phyloP scores from a whole-genome alignment of 2,329 filamentous ascomycete species.

The Cytospora paraplurivora region DNA sequence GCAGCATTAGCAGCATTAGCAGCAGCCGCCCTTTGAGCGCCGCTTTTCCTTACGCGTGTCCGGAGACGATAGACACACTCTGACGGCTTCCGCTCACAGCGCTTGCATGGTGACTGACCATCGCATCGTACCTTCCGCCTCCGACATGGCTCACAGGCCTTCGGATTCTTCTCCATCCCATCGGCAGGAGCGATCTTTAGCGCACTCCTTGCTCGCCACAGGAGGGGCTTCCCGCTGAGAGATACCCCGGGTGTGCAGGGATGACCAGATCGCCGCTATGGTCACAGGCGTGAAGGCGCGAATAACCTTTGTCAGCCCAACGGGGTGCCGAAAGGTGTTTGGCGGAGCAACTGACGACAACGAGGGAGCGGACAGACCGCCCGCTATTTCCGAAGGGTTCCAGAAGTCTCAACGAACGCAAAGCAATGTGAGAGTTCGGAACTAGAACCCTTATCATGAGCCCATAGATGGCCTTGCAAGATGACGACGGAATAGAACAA shows the following conservation, averaged over 20 bases:
- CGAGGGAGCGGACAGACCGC: no score
- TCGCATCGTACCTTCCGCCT: slow-evolving; percentile 29
- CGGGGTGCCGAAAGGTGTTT: no score
- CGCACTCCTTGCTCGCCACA: not conserved
- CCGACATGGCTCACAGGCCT: slow-evolving; percentile 29
- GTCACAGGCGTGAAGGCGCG: no score
- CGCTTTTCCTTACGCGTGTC: slow-evolving; percentile 27
- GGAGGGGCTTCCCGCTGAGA: not conserved
- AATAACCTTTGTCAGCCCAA: no score
- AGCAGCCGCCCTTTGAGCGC: slow-evolving; percentile 13
- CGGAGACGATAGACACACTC: slow-evolving; percentile 30
- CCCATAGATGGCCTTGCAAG: no score
- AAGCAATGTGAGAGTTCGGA: no score
- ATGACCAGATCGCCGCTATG: not conserved
- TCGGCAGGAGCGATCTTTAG: not conserved
- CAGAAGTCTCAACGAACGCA: no score
- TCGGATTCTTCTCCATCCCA: slow-evolving; percentile 29
- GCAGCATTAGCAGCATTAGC: slow-evolving; percentile 4
- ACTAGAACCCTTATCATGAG: no score
- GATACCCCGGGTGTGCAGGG: not conserved
- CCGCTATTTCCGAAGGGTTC: no score
- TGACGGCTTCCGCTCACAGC: slow-evolving; percentile 25
- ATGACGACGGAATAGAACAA: no score
- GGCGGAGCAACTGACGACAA: no score
- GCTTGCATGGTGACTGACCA: slow-evolving; percentile 27